These are phyloP conservation scores for Dothistroma septosporum DNA, from an alignment of 2,329 filamentous ascomycete genomes.

Conservation along the genomic window DNA sequence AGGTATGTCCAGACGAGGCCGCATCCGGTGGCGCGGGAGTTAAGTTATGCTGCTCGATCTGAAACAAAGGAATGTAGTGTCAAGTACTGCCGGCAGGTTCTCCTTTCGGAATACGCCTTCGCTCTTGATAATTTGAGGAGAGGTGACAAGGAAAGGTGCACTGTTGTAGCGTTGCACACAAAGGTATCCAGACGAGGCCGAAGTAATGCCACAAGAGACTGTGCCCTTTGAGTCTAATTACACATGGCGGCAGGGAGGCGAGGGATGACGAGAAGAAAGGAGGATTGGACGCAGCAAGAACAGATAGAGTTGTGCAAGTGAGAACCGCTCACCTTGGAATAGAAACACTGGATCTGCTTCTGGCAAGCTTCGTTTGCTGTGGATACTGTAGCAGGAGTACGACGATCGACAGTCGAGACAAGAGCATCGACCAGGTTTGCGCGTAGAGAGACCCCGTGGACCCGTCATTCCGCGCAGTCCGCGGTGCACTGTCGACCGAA, in stretches of 20 bases:
- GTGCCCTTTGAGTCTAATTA: background rate
- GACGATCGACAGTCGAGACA: background rate
- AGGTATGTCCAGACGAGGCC: background rate
- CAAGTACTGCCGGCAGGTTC: background rate
- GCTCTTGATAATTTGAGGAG: background rate
- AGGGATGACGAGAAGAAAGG: background rate
- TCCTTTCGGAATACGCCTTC: background rate
- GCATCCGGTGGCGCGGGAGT: slow-evolving; percentile 5
- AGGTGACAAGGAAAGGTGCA: background rate
- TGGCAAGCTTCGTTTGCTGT: background rate
- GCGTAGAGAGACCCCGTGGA: background rate
- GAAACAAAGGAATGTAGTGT: slow-evolving; percentile 7
- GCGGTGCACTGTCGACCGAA: background rate
- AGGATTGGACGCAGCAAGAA: background rate
- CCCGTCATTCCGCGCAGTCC: background rate
- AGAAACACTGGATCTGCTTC: background rate
- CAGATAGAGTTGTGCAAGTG: background rate
- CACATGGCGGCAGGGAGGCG: background rate
- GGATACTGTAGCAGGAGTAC: background rate
- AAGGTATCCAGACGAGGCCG: slow-evolving; percentile 3
- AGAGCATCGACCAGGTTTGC: background rate
- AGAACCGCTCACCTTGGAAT: background rate
- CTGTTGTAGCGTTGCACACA: slow-evolving; percentile 8
- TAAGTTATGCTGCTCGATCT: background rate
- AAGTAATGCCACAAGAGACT: slow-evolving; percentile 1